Evolutionary conservation across 768 basidiomycete species (phyloP), one percentile per base, ranked within the genome.

Genomic region (Russula foetens): DNA sequence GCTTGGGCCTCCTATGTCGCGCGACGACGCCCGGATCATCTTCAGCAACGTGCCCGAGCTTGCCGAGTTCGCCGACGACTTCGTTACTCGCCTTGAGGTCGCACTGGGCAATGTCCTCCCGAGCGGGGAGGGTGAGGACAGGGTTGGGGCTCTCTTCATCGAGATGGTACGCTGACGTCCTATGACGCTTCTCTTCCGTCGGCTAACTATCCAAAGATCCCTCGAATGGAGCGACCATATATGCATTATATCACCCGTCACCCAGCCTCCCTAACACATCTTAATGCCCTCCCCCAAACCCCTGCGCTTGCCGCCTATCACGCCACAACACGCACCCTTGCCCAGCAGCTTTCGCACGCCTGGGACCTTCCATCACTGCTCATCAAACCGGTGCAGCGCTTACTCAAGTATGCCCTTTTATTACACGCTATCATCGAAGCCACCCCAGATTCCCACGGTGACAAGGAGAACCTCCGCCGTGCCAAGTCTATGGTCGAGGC

Each of bases 371-470:
- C 91, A 6, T 93, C 92, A 0, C 81, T 98, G 41, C 86, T 99
- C 62, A 98, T 99, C 73, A 98, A 98, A 73, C 97, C 97, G 35
- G 92, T 99, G 4, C 97, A 98, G 69, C 85, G 96, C 17, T 80
- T 98, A 56, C 84, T 98, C 64, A 98, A 98, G 71, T 99, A 99
- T 69, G 84, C 91, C 0, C 81, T 98, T 9, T 81, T 99, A 29
- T 82, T 99, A 35, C 74, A 75, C 26, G 83, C 89, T 26, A 85
- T 92, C 65, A 81, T 87, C 54, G 83, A 86, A 52, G 86, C 85
- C 68, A 92, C 91, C 0, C 83, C 85, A 7, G 81, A 84, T 54
- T 70, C 72, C 24, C 88, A 91, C 68, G 74, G 77, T 0, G 90
- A 92, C 73, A 85, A 85, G 67, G 75, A 75, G 31, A 78, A 78